These are phyloP conservation scores for Colletotrichum lini DNA, from an alignment of 2,329 filamentous ascomycete species.

Conservation along the genomic window DNA sequence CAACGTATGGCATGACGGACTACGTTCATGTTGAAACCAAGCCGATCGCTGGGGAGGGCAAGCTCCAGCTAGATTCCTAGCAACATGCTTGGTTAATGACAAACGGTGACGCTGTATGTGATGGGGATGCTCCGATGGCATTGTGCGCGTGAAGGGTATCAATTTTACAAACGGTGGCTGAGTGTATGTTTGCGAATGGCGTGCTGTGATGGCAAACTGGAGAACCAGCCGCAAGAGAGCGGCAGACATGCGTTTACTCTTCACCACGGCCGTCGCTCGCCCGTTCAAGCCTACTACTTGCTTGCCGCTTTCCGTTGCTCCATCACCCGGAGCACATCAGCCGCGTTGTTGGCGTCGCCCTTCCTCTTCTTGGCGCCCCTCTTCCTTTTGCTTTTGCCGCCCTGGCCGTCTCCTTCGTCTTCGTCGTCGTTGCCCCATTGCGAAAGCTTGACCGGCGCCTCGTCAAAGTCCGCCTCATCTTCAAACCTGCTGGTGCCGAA, in stretches of 20 bases:
- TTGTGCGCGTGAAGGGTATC: slow-evolving; percentile 11
- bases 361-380: slow-evolving; percentile 82
- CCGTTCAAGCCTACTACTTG: slow-evolving; percentile 6
- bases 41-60: not conserved
- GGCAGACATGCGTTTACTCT: not conserved
- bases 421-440: slow-evolving; percentile 71
- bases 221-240: not conserved
- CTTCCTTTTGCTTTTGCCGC: slow-evolving; percentile 73
- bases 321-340: slow-evolving; percentile 85
- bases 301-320: slow-evolving; percentile 67
- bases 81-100: not conserved
- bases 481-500: slow-evolving; percentile 91
- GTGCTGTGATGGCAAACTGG: not conserved
- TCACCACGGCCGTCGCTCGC: not conserved
- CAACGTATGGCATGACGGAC: not conserved
- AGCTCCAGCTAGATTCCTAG: too few relatives aligned
- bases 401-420: slow-evolving; percentile 59
- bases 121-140: not conserved
- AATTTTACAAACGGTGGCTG: not conserved
- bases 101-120: not conserved
- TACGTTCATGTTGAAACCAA: not conserved
- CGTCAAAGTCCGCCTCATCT: slow-evolving; percentile 88
- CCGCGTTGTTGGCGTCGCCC: slow-evolving; percentile 82
- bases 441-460: slow-evolving; percentile 76
- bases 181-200: not conserved